Base-by-base conservation (phyloP, 2,329 filamentous ascomycete genomes). In the Leptographium wingfieldii region DNA sequence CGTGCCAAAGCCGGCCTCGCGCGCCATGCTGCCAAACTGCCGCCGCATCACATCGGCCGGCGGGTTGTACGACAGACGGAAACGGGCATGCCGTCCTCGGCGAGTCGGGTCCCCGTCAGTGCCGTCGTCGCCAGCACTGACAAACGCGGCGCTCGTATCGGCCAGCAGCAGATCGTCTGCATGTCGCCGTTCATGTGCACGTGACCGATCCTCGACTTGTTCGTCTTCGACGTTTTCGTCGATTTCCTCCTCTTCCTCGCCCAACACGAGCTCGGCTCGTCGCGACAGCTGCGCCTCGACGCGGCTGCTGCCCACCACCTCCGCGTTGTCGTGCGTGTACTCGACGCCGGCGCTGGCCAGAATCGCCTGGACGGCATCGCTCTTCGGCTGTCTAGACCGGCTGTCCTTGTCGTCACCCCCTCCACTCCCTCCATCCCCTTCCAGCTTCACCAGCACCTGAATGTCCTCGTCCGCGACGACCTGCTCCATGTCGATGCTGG, bases 261-360 rank as follows among this genome's bases (percentile, higher is more conserved):
- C 76, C 67, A 86, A 78, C 2, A 62, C 55, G n/a, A 52, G 29
- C 68, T 87, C 84, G 5, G 92, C 94, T 51, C 83, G 84, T 25
- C 85, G 85, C 54, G 88, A 92, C 5, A 99, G 81, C 60, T 86
- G 83, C 64, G 88, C 87, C 73, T 99, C 94, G n/a, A 96, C 81
- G 66, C 87, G 90, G n/a, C 88, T 94, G 0, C 90, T 87, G 12
- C 94, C 94, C 60, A 99, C 83, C 16, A 99, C 92, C 72, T 99
- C 92, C 1, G 89, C 90, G 69, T 99, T 99, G 66, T 97, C 88
- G 69, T 99, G 94, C 0, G 91, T 95, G 70, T 99, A 99, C 68
- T 94, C 86, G 0, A 99, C 92, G 2, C 94, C 94, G 0, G 89
- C 91, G 9, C 86, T 84, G 3, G 89, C 84, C 1, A 99, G 81